Evolutionary conservation across 2,329 filamentous ascomycete species (phyloP).

Genomic region (Cladobotryum mycophilum): DNA sequence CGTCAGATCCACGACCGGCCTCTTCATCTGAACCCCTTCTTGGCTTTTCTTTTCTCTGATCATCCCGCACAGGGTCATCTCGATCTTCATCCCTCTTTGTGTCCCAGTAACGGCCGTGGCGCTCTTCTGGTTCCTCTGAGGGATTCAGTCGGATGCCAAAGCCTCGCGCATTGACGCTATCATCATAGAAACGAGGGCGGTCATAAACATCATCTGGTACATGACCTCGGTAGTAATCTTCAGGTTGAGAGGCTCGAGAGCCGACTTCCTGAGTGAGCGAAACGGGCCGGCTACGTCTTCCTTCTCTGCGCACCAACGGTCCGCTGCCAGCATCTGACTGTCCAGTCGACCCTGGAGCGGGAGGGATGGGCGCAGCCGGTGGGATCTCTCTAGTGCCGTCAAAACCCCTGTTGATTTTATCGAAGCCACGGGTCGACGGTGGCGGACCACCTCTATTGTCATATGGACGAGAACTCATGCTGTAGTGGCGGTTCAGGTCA

Average conservation of each 20-base stretch:
- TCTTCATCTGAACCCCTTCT: background rate
- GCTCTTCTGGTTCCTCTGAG: conserved; percentile 34
- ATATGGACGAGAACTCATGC: conserved; percentile 28
- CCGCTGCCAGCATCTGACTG: conserved; percentile 15
- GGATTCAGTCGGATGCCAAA: conserved; percentile 46
- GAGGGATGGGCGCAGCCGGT: conserved; percentile 35
- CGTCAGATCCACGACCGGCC: conserved; percentile 19
- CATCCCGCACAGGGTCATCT: conserved; percentile 14
- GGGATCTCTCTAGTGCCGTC: conserved; percentile 39
- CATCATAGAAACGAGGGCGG: conserved; percentile 38
- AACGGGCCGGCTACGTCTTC: conserved; percentile 36
- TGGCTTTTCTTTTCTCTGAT: conserved; percentile 15
- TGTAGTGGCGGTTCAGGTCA: conserved; percentile 40
- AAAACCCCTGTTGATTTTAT: conserved; percentile 56
- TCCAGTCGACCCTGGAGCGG: conserved; percentile 24
- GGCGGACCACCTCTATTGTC: conserved; percentile 51
- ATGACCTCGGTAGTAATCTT: conserved; percentile 43
- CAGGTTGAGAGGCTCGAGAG: conserved; percentile 36
- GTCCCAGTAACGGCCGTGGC: conserved; percentile 32
- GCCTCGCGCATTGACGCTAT: conserved; percentile 40
- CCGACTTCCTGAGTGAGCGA: conserved; percentile 48
- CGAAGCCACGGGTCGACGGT: conserved; percentile 63
- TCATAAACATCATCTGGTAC: conserved; percentile 42
- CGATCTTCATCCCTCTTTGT: conserved; percentile 23
- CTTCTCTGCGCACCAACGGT: conserved; percentile 16